Percentiles rank a stretch among this genome's conserved stretches.
Conservation (phyloP, 2,329 filamentous ascomycete species). For the Ceratocystis diversiconidia region DNA sequence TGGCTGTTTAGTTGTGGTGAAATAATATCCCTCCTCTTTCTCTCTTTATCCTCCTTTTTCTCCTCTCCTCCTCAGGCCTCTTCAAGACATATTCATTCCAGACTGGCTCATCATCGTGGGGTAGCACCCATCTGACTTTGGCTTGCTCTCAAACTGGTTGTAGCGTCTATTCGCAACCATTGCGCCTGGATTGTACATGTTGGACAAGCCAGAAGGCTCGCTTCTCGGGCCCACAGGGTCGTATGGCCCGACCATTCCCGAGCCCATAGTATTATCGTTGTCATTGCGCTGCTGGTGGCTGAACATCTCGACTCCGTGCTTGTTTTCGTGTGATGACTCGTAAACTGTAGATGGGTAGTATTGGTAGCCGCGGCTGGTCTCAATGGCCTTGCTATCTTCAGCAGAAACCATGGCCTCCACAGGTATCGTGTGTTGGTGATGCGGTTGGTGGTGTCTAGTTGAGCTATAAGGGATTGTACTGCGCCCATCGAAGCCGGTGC, state of each 20-base stretch:
- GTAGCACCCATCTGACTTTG: constrained; percentile 39
- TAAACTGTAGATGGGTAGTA: constrained; percentile 41
- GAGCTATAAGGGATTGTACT: constrained; percentile 28
- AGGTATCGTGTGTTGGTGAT: constrained; percentile 32
- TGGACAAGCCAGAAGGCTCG: constrained; percentile 27
- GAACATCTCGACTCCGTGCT: constrained; percentile 37
- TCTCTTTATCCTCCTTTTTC: neutral
- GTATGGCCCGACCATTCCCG: constrained; percentile 19
- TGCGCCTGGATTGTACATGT: constrained; percentile 32
- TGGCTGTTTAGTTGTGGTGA: neutral
- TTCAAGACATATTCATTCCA: constrained; percentile 30
- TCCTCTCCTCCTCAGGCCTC: constrained; percentile 10
- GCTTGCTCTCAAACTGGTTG: constrained; percentile 40
- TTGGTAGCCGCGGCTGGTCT: constrained; percentile 37
- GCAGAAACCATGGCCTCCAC: constrained; percentile 35
- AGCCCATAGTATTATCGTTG: constrained; percentile 13
- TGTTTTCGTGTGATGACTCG: constrained; percentile 32
- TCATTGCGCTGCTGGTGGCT: constrained; percentile 24
- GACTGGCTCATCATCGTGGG: constrained; percentile 36
- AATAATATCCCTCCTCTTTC: neutral
- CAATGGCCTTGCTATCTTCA: constrained; percentile 38
- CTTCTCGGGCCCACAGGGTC: constrained; percentile 25
- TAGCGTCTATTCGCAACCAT: constrained; percentile 30
- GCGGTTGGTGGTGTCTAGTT: constrained; percentile 29
- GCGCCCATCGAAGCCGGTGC: constrained; percentile 29